Evolutionary conservation across 768 basidiomycete species (phyloP).

Genomic region (Serendipita sp.): DNA sequence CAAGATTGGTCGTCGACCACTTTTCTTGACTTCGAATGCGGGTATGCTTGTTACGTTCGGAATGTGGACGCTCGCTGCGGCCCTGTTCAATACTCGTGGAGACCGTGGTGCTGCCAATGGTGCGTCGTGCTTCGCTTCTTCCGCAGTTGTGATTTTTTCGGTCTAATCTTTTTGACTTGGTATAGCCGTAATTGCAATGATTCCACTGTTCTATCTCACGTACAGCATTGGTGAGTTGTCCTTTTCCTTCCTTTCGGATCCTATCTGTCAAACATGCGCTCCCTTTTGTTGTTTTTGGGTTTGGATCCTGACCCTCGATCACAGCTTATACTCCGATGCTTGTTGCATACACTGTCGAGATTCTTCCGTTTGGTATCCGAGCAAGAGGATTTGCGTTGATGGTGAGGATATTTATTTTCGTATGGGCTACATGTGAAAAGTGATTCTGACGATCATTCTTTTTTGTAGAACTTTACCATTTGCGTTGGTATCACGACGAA

Average conservation of each 20-base stretch:
- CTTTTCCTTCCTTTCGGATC: constrained; percentile 24
- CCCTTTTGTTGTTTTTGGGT: no score
- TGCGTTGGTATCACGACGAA: constrained; percentile 57
- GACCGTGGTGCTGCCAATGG: constrained; percentile 20
- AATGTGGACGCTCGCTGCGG: constrained; percentile 37
- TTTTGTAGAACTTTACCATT: constrained; percentile 38
- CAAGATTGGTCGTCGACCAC: constrained; percentile 45
- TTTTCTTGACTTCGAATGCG: constrained; percentile 48
- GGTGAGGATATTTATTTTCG: constrained; percentile 32
- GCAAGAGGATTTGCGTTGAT: constrained; percentile 45
- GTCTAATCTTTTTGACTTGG: constrained; percentile 30
- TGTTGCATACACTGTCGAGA: constrained; percentile 45
- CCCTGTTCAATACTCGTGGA: constrained; percentile 20
- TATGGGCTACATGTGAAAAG: constrained; percentile 19
- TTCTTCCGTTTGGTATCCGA: constrained; percentile 49
- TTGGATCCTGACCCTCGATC: no score
- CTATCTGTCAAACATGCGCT: background rate
- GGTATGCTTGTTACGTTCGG: constrained; percentile 44
- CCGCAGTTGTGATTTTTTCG: constrained; percentile 33
- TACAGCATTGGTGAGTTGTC: constrained; percentile 40
- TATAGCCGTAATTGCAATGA: constrained; percentile 21
- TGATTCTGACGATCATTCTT: background rate
- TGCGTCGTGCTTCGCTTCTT: constrained; percentile 37
- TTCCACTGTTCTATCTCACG: constrained; percentile 38
- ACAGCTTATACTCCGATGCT: constrained; percentile 61